Evolutionary conservation across 371 early-diverging fungal species (phyloP), one percentile per base, ranked within the genome.

Genomic region (Entomophthora muscae): DNA sequence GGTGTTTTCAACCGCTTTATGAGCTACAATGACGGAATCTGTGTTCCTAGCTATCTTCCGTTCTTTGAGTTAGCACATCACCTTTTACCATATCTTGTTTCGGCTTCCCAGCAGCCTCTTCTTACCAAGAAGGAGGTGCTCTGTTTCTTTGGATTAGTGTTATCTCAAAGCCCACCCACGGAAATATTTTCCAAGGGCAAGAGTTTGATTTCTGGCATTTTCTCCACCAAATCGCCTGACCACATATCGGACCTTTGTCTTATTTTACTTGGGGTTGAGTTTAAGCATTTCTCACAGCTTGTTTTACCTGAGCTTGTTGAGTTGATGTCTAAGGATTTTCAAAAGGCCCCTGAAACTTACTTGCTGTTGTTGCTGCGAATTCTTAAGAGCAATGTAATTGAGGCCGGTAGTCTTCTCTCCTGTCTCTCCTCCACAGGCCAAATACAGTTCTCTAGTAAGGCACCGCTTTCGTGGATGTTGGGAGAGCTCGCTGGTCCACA

Each of bases 231-330:
- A 23, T 54, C 21, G 10, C 21, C 23, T 22, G 7, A 23, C 5
- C 21, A 26, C 21, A 26, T 54, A 26, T 54, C 23, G 55, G 33
- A 32, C n/a, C 23, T 60, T 51, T 28, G 33, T 21, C 33, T 32
- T 23, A 10, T 51, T 32, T 30, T 60, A 12, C 21, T 60, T 1
- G 29, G 30, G 3, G 33, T 23, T 3, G 30, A 32, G 3, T 60
- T 60, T 21, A 60, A 17, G 22, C 58, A 29, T 57, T 57, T 57
- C 31, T 26, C 29, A 21, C 13, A 13, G 10, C 31, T 57, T 21
- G 58, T 57, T 57, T 57, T 57, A 28, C 58, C 58, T 21, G 31
- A 57, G 29, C 31, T 57, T 26, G 27, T 57, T 30, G 31, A 12
- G 2, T 21, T 57, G 58, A 57, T 57, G 58, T 7, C 12, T 21